Percentiles rank a stretch among this genome's conserved stretches.
These are phyloP conservation scores for Digitaria exilis DNA, from an alignment of 202 grass and related monocot species.

Conservation along the genomic window DNA sequence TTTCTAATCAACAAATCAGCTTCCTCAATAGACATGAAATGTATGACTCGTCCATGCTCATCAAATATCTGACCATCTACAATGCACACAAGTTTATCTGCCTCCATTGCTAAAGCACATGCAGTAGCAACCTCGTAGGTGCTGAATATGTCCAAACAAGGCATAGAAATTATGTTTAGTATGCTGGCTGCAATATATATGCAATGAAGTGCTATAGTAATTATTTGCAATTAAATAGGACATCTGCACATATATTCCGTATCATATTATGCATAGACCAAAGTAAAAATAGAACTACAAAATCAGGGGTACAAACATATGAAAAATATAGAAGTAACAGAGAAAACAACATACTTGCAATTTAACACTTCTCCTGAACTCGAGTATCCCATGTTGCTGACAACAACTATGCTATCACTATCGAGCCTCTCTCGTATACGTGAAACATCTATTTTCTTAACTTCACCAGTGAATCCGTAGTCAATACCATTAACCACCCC, in stretches of 20 bases:
- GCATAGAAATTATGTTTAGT: slow-evolving; percentile 39
- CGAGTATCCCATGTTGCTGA: slow-evolving; percentile 88
- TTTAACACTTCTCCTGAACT: slow-evolving; percentile 84
- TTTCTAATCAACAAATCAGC: slow-evolving; percentile 81
- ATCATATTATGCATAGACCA: slow-evolving; percentile 12
- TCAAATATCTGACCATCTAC: slow-evolving; percentile 86
- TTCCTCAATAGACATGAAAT: slow-evolving; percentile 84
- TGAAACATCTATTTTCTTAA: slow-evolving; percentile 93
- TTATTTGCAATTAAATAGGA: slow-evolving; percentile 4
- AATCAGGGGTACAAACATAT: background rate
- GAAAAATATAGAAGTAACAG: background rate
- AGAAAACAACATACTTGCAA: slow-evolving; percentile 81
- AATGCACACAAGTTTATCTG: slow-evolving; percentile 90
- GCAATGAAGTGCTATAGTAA: background rate
- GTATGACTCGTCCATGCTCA: slow-evolving; percentile 68
- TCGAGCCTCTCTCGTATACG: slow-evolving; percentile 90
- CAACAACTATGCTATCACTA: slow-evolving; percentile 82
- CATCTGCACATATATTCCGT: slow-evolving; percentile 7
- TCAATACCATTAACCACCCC: slow-evolving; percentile 73
- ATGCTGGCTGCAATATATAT: slow-evolving; percentile 8
- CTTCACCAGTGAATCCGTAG: slow-evolving; percentile 89
- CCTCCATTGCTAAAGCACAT: slow-evolving; percentile 83
- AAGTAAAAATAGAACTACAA: background rate
- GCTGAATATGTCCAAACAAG: slow-evolving; percentile 61
- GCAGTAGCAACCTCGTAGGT: slow-evolving; percentile 89